A percentile compares a stretch with the other conserved stretches of the same genome.
Conservation (phyloP, 176 grass and related monocot genomes). For the Poa annua region DNA sequence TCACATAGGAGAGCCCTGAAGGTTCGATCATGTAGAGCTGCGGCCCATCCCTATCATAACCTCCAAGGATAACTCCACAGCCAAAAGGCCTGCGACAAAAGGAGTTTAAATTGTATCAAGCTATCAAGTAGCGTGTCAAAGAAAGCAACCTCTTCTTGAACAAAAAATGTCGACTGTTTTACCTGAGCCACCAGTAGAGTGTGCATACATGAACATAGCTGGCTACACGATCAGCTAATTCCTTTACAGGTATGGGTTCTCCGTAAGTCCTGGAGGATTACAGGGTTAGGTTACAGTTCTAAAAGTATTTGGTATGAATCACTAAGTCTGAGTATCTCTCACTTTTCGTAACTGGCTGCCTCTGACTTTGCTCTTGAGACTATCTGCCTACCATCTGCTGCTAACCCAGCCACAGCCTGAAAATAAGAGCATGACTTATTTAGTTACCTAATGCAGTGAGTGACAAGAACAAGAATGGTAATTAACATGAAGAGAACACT, state of each 20-base stretch:
- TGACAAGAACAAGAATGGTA: neutral
- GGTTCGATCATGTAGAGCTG: slow-evolving; percentile 87
- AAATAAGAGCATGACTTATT: slow-evolving; percentile 20
- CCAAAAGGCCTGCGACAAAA: slow-evolving; percentile 65
- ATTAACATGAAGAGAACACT: neutral
- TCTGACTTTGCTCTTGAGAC: slow-evolving; percentile 82
- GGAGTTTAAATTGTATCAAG: slow-evolving; percentile 38
- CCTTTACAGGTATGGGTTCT: slow-evolving; percentile 79
- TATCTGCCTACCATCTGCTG: slow-evolving; percentile 87
- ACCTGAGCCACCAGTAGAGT: slow-evolving; percentile 92
- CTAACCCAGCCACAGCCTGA: slow-evolving; percentile 72
- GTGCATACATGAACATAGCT: slow-evolving; percentile 89
- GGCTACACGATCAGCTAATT: slow-evolving; percentile 81
- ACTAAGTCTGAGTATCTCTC: slow-evolving; percentile 14
- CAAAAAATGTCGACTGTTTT: neutral
- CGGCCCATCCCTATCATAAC: slow-evolving; percentile 88
- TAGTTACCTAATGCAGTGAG: neutral
- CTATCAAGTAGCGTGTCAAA: slow-evolving; percentile 6
- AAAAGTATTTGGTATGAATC: slow-evolving; percentile 4
- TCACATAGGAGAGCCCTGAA: slow-evolving; percentile 73
- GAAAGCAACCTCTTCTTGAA: slow-evolving; percentile 9
- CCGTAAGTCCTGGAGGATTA: slow-evolving; percentile 58
- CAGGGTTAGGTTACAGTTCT: neutral
- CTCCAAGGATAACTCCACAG: slow-evolving; percentile 86
- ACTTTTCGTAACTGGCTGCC: slow-evolving; percentile 76